A percentile compares a stretch with the other conserved stretches of the same genome.
These are phyloP conservation scores for Cubamyces sp. DNA, from an alignment of 768 basidiomycete species.

Conservation along the genomic window DNA sequence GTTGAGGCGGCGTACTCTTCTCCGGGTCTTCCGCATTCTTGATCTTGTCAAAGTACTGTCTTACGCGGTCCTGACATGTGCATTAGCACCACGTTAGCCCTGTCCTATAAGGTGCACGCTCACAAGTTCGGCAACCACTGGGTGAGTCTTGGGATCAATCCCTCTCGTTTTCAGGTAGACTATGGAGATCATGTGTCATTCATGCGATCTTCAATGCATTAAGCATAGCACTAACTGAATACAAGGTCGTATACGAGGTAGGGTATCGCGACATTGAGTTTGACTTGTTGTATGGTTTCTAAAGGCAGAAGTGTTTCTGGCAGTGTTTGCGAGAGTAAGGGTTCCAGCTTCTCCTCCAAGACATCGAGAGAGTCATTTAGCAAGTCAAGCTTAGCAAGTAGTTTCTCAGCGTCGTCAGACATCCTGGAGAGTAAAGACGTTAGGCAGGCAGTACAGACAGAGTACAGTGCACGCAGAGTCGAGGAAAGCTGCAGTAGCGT, in stretches of 20 bases:
- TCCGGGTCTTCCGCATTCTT: conserved; percentile 71
- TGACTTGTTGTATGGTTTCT: conserved; percentile 79
- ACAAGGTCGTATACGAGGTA: conserved; percentile 84
- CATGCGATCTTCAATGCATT: background rate
- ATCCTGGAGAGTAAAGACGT: conserved; percentile 29
- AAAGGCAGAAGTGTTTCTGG: conserved; percentile 66
- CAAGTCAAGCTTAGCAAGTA: conserved; percentile 47
- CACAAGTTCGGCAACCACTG: conserved; percentile 75
- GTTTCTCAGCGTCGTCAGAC: conserved; percentile 41
- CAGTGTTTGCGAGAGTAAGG: conserved; percentile 68
- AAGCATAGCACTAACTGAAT: conserved; percentile 60
- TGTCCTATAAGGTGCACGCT: conserved; percentile 18
- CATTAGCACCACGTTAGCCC: background rate
- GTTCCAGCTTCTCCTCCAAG: conserved; percentile 68
- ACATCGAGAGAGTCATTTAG: conserved; percentile 65
- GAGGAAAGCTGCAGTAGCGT: background rate
- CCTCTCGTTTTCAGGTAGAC: conserved; percentile 84
- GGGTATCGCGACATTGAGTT: conserved; percentile 77
- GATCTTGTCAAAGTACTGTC: conserved; percentile 84
- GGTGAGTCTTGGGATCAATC: conserved; percentile 78
- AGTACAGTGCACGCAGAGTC: too few species aligned
- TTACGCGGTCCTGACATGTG: conserved; percentile 63
- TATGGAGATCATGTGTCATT: conserved; percentile 32
- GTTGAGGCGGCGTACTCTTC: conserved; percentile 46
- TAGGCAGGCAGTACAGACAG: background rate